A percentile compares a stretch with the other conserved stretches of the same genome.
phyloP scores from a whole-genome alignment of 1,139 yeast genomes.

The Hansenula lynferdii region DNA sequence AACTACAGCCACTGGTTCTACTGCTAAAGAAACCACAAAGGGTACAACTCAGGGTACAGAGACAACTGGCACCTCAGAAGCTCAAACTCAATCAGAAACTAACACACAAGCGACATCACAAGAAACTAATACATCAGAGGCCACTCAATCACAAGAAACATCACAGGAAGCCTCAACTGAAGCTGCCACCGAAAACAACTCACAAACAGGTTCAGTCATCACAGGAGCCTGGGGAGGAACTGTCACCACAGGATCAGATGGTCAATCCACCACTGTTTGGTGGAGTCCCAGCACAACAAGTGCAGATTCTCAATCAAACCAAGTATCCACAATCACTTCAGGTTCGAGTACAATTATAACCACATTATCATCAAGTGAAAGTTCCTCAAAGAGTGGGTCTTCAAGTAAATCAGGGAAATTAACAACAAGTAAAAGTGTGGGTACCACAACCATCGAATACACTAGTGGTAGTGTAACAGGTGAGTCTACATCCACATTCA shows the following conservation, averaged over 20 bases:
- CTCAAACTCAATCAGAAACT: no score
- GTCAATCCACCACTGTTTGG: slow-evolving; percentile 17
- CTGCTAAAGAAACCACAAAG: not conserved
- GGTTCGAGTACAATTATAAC: slow-evolving; percentile 4
- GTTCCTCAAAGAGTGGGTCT: not conserved
- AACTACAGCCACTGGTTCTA: not conserved
- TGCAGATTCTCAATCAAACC: no score
- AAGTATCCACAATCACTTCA: slow-evolving; percentile 7
- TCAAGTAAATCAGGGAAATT: not conserved
- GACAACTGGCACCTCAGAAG: no score
- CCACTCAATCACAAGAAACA: not conserved
- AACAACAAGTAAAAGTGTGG: not conserved
- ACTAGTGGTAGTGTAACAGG: slow-evolving; percentile 5
- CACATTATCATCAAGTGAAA: slow-evolving; percentile 3
- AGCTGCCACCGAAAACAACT: not conserved
- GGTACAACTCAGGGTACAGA: no score
- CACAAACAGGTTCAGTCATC: not conserved
- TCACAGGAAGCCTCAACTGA: not conserved
- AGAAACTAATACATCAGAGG: not conserved
- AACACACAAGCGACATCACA: no score
- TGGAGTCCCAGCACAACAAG: slow-evolving; percentile 12
- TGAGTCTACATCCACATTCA: slow-evolving; percentile 1
- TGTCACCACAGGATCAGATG: slow-evolving; percentile 1
- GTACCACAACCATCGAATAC: not conserved
- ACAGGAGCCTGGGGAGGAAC: not conserved